phyloP scores from a whole-genome alignment of 169 alveolate genomes.

The Sarcocystis neurona region DNA sequence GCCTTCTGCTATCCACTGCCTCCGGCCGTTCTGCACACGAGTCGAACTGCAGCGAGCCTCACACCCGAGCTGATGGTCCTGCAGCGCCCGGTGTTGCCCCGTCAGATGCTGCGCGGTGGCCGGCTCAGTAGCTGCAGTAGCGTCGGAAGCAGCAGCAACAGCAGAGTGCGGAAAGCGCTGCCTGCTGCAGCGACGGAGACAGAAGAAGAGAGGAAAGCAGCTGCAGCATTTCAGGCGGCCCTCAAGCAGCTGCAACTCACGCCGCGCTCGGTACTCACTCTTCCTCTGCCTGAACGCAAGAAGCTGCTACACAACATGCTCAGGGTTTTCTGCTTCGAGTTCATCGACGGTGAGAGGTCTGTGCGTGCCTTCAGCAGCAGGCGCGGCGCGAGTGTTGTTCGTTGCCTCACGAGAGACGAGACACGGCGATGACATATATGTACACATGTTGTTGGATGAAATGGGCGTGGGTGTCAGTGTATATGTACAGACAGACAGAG shows the following conservation, averaged over 20 bases:
- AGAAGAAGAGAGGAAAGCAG: not conserved
- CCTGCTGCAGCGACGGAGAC: too few relatives aligned
- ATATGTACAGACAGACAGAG: too few relatives aligned
- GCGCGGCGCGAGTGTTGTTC: not conserved
- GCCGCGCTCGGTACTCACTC: conserved; percentile 15
- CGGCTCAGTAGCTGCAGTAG: too few relatives aligned
- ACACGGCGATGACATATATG: conserved; percentile 5
- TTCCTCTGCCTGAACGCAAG: conserved; percentile 33
- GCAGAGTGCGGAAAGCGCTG: too few relatives aligned
- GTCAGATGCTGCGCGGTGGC: too few relatives aligned
- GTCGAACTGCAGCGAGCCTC: not conserved
- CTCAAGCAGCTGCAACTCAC: conserved; percentile 6
- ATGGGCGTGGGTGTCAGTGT: too few relatives aligned
- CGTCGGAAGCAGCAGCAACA: too few relatives aligned
- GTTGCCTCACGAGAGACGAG: not conserved
- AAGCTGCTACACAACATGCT: conserved; percentile 48
- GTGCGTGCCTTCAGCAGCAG: not conserved
- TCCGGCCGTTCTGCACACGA: not conserved
- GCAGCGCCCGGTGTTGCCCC: conserved; percentile 21
- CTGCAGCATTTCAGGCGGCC: not conserved
- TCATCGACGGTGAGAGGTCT: not conserved
- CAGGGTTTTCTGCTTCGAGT: conserved; percentile 40
- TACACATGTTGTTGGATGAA: too few relatives aligned
- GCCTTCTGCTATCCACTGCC: conserved; percentile 10
- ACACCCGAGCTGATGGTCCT: not conserved